These are phyloP conservation scores for Dioszegia aurantiaca DNA, from an alignment of 768 basidiomycete genomes.

Conservation along the genomic window DNA sequence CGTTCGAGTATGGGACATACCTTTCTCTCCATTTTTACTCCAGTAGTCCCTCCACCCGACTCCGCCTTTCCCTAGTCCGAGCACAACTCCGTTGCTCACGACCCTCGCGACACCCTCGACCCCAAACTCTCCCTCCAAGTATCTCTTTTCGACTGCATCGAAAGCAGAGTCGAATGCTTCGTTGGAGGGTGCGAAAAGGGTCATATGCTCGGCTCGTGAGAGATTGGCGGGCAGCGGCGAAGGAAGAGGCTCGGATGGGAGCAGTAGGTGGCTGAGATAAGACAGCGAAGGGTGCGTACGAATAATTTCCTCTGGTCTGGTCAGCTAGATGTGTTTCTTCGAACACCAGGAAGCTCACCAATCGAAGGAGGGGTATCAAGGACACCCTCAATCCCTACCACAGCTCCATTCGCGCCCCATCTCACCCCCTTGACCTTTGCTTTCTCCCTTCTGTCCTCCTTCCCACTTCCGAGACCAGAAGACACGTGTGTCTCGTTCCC, in stretches of 20 bases:
- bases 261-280: conserved; percentile 72
- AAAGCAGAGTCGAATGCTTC: conserved; percentile 74
- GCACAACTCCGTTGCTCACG: conserved; percentile 56
- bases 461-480: background rate
- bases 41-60: conserved; percentile 53
- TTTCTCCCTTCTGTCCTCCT: conserved; percentile 55
- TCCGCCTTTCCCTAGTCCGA: conserved; percentile 29
- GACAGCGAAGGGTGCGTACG: conserved; percentile 63
- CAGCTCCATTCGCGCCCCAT: conserved; percentile 62
- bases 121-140: conserved; percentile 84
- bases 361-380: conserved; percentile 72
- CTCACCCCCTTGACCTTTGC: conserved; percentile 61
- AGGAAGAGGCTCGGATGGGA: conserved; percentile 40
- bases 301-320: conserved; percentile 61
- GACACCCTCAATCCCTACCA: conserved; percentile 72
- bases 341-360: conserved; percentile 56
- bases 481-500: conserved; percentile 18
- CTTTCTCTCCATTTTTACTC: conserved; percentile 16
- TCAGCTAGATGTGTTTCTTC: background rate
- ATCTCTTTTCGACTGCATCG: conserved; percentile 72
- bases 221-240: conserved; percentile 57
- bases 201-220: conserved; percentile 63
- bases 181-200: conserved; percentile 83
- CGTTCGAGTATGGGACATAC: conserved; percentile 15
- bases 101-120: conserved; percentile 74